phyloP scores from a whole-genome alignment of 2,329 filamentous ascomycete genomes.

The Zymoseptoria tritici region DNA sequence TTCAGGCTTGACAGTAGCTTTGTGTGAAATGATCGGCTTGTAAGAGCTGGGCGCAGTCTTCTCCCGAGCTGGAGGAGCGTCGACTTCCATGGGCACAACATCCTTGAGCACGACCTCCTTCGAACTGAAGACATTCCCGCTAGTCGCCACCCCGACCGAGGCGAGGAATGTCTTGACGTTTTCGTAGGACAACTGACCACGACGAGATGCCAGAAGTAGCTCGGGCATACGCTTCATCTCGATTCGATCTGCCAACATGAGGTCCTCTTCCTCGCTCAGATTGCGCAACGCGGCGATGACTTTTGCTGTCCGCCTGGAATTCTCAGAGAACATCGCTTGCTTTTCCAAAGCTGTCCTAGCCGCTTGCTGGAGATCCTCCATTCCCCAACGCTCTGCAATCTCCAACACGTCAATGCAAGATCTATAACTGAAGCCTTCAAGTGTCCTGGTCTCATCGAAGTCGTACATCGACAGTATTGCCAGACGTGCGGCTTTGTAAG shows the following conservation, averaged over 20 bases:
- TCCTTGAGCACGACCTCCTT: neutral
- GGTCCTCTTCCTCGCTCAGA: neutral
- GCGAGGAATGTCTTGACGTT: neutral
- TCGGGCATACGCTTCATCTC: neutral
- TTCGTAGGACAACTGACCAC: neutral
- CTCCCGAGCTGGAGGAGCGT: too few species aligned
- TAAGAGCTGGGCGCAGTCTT: too few species aligned
- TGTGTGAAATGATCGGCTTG: too few species aligned
- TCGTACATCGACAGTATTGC: neutral
- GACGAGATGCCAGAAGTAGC: neutral
- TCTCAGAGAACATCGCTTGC: neutral
- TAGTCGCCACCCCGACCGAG: neutral
- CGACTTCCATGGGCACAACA: neutral
- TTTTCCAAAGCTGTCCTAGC: neutral
- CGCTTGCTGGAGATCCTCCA: neutral
- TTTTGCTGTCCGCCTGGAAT: neutral
- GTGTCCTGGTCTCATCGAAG: neutral
- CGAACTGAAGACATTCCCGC: neutral
- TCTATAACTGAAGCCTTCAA: neutral
- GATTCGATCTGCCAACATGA: neutral
- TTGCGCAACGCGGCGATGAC: neutral
- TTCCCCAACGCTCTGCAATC: neutral
- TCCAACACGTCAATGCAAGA: neutral
- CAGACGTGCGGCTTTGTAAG: neutral
- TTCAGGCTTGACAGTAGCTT: too few species aligned